Base-by-base conservation (phyloP, 2,329 filamentous ascomycete genomes). In the Graphiopsis chlorocephala region DNA sequence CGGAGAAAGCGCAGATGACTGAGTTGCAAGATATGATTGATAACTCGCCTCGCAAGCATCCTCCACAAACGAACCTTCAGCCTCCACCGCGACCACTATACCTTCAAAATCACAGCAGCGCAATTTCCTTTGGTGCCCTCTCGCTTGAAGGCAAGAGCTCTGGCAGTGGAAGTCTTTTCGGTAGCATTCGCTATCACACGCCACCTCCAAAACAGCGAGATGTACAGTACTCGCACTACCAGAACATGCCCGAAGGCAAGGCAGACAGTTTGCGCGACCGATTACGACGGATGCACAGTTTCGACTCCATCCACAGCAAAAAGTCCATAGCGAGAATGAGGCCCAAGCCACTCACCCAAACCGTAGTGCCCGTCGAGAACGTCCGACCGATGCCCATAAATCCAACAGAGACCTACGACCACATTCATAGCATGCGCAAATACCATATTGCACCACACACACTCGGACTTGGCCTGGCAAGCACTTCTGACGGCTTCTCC, bases 1-100 rank as follows among this genome's bases (percentile, higher is more conserved):
- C 78, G 26, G 73, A 80, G 60, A 71, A 70, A 45, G 77, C 78
- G 29, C 79, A 81, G 23, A 68, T 82, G 6, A 74, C 78, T 61
- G 73, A 79, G 20, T 67, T 83, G 3, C 75, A 76, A 4, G 70
- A 78, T 45, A 73, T 75, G 0, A 69, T 83, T 5, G 79, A 83
- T 33, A 70, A 74, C 6, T 81, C 79, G 20, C 81, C 81, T 6
- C 76, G 81, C 12, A 82, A 80, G 67, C 75, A 79, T 55, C 35
- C 63, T 55, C 58, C 61, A 38, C 52, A 55, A 5, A 31, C 28
- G 14, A 29, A 15, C 31, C 45, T 29, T 12, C 62, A 42, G 20
- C 53, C 62, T 62, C 38, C 64, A 62, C 52, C 57, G 45, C 59
- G 60, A 5, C 38, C 62, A 33, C 15, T 59, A 5, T 64, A 64